phyloP scores from a whole-genome alignment of 805 yeast species.

The Metschnikowia hibisci region DNA sequence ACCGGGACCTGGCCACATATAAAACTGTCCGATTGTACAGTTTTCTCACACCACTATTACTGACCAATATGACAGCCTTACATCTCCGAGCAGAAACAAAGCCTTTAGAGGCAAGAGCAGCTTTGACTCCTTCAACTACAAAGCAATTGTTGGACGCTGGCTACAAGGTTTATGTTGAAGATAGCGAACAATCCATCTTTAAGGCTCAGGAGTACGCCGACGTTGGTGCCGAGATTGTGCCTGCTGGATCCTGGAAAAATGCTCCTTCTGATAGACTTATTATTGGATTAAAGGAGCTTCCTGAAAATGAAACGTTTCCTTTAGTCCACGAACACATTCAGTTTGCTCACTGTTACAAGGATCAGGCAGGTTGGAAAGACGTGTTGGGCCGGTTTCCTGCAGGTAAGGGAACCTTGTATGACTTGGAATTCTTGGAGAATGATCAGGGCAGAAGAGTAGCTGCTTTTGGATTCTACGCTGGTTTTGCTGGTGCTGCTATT shows the following conservation, averaged over 20 bases:
- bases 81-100: conserved; percentile 97
- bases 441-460: conserved; percentile 98
- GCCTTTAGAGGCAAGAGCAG: conserved; percentile 97
- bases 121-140: conserved; percentile 88
- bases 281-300: conserved; percentile 91
- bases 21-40: not conserved
- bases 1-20: conserved; percentile 1
- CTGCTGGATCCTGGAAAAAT: conserved; percentile 86
- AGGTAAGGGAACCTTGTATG: conserved; percentile 89
- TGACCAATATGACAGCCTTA: conserved; percentile 45
- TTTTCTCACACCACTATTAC: not conserved
- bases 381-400: conserved; percentile 84
- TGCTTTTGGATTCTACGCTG: conserved; percentile 99
- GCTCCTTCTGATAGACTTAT: conserved; percentile 92
- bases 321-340: conserved; percentile 94
- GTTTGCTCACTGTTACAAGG: conserved; percentile 97
- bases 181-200: conserved; percentile 80
- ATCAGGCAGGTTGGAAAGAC: conserved; percentile 96
- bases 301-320: conserved; percentile 86
- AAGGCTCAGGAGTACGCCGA: conserved; percentile 66
- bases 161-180: conserved; percentile 84
- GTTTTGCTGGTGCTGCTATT: conserved; percentile 99
- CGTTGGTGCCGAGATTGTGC: conserved; percentile 85
- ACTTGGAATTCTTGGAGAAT: conserved; percentile 89
- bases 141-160: conserved; percentile 82